Evolutionary conservation across 202 grass and related monocot genomes (phyloP).

Genomic region (Bolboschoenoplectus hybrid): DNA sequence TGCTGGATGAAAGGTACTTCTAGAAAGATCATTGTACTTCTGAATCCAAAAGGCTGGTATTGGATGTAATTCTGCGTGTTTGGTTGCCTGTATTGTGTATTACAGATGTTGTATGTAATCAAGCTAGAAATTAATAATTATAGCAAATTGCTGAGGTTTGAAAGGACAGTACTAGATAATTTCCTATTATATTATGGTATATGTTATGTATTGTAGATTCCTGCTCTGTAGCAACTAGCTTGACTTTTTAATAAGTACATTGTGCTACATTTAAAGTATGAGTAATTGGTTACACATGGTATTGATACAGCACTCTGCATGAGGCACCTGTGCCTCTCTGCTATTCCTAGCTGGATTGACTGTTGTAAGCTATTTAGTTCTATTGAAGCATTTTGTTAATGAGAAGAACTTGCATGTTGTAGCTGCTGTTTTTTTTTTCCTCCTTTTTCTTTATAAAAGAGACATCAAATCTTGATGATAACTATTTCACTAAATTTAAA

Average conservation of each 20-base stretch:
- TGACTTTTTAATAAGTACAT: not conserved
- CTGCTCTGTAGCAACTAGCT: not conserved
- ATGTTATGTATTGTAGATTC: not conserved
- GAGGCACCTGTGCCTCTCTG: not conserved
- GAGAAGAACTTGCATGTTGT: not conserved
- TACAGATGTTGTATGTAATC: not conserved
- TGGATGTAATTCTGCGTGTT: not conserved
- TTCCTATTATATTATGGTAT: not conserved
- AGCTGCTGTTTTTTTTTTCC: not conserved
- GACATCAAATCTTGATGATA: not conserved
- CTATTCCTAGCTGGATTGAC: not conserved
- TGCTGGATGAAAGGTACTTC: constrained; percentile 60
- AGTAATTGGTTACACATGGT: not conserved
- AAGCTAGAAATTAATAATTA: not conserved
- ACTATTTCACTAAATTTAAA: not conserved
- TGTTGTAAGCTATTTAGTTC: not conserved
- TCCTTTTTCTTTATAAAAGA: not conserved
- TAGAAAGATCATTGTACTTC: constrained; percentile 31
- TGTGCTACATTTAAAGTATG: not conserved
- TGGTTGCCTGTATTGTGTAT: not conserved
- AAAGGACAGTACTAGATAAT: not conserved
- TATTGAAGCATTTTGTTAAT: not conserved
- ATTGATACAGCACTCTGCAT: not conserved
- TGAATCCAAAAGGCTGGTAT: not conserved
- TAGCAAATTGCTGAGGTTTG: not conserved